Base-by-base conservation (phyloP, 139 green algal genomes). In the Penium margaritaceum region DNA sequence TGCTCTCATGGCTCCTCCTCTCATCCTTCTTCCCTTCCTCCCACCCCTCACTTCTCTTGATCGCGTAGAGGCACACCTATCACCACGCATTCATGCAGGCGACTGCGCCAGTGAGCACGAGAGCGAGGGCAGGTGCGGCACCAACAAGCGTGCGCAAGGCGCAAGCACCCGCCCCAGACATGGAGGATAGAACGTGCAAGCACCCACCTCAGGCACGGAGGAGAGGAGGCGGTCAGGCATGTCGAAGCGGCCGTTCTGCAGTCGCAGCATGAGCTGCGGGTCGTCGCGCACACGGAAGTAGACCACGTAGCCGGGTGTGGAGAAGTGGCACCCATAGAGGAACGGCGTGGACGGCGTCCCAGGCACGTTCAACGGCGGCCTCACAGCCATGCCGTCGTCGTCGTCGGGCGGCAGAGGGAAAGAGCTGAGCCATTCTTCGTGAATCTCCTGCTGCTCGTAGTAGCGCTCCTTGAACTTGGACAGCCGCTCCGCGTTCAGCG, bases 301-400 rank as follows among this genome's bases (percentile, higher is more conserved):
- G 85, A 97, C 87, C 9, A 95, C 90, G 81, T 95, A 97, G 19
- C 89, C 89, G 0, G 93, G 92, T 5, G 89, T 91, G 46, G 87
- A 95, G 88, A 97, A 98, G 83, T 97, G 93, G 0, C 88, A 92
- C 65, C 92, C 92, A 68, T 95, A 97, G 74, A 97, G 81, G 77
- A 96, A 97, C 43, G 89, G 87, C 35, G 87, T 87, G 81, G 38
- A 55, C 37, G 27, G 81, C 83, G 51, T 81, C 15, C 66, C 66
- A 38, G 54, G 61, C 3, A 6, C 51, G 36, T 64, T 15, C n/a
- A n/a, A n/a, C n/a, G n/a, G n/a, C n/a, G n/a, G n/a, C n/a, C n/a
- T n/a, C n/a, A n/a, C n/a, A n/a, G n/a, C n/a, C n/a, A n/a, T n/a
- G n/a, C n/a, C n/a, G n/a, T n/a, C n/a, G n/a, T n/a, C n/a, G n/a